A percentile compares a stretch with the other conserved stretches of the same genome.
phyloP scores from a whole-genome alignment of 352 stramenopile species.

The Globisporangium carolinianum region DNA sequence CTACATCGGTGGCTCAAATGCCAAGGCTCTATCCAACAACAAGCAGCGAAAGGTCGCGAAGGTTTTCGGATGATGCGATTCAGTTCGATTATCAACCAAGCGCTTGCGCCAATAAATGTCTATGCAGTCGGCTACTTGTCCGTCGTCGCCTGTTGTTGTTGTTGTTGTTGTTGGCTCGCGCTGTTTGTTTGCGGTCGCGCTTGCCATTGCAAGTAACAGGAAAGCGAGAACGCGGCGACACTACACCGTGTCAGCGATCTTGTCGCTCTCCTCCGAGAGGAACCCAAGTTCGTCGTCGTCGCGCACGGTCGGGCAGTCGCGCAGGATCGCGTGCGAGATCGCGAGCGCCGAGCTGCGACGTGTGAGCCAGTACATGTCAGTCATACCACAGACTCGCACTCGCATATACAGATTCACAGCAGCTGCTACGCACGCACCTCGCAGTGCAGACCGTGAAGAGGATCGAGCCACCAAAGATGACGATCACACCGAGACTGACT shows the following conservation, averaged over 20 bases:
- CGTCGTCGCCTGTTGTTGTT: too few species aligned
- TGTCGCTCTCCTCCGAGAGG: slow-evolving; percentile 46
- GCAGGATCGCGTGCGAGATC: slow-evolving; percentile 72
- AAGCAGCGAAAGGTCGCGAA: too few species aligned
- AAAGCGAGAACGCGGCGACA: neutral
- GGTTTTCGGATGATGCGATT: too few species aligned
- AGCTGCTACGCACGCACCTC: slow-evolving; percentile 33
- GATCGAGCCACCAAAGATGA: slow-evolving; percentile 81
- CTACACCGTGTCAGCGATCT: slow-evolving; percentile 74
- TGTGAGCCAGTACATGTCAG: neutral
- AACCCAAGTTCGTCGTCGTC: slow-evolving; percentile 83
- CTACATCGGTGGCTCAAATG: too few species aligned
- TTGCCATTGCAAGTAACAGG: too few species aligned
- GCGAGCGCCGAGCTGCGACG: slow-evolving; percentile 56
- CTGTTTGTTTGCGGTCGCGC: too few species aligned
- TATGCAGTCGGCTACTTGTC: too few species aligned
- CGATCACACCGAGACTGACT: slow-evolving; percentile 71
- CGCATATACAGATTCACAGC: neutral
- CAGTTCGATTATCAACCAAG: too few species aligned
- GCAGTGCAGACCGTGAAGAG: slow-evolving; percentile 83
- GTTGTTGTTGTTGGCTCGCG: too few species aligned
- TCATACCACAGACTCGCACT: neutral
- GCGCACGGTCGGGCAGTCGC: slow-evolving; percentile 61
- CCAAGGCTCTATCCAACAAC: too few species aligned
- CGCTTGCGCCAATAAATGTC: too few species aligned